Evolutionary conservation across 139 green algal species (phyloP).

Genomic region (Nannochloris sp.): DNA sequence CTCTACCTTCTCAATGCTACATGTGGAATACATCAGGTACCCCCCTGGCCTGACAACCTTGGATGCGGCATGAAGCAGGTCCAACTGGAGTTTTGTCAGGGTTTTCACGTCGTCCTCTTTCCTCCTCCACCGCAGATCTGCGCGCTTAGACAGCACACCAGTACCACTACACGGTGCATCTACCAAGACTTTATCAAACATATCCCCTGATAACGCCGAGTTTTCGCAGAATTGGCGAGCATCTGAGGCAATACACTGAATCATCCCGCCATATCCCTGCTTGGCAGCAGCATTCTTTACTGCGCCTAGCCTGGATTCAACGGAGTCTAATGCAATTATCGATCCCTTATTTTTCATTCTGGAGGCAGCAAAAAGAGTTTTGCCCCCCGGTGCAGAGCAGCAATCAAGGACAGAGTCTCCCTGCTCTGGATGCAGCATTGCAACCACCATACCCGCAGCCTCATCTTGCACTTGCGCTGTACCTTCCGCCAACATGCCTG

Average conservation of each 20-base stretch:
- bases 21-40: conserved; percentile 85
- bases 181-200: conserved; percentile 75
- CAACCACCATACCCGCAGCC: conserved; percentile 71
- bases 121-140: conserved; percentile 81
- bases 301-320: conserved; percentile 18
- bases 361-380: conserved; percentile 68
- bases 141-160: conserved; percentile 76
- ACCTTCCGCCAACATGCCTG: conserved; percentile 31
- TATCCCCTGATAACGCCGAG: not conserved
- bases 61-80: conserved; percentile 61
- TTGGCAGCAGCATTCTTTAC: conserved; percentile 21
- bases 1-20: conserved; percentile 56
- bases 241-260: conserved; percentile 2
- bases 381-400: conserved; percentile 83
- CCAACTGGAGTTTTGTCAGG: conserved; percentile 43
- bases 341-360: conserved; percentile 48
- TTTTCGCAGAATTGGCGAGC: conserved; percentile 6
- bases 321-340: conserved; percentile 47
- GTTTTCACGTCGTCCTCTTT: conserved; percentile 40
- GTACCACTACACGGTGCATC: conserved; percentile 84
- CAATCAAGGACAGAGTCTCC: conserved; percentile 75
- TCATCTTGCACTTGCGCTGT: conserved; percentile 66
- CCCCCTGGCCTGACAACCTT: conserved; percentile 64
- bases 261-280: not conserved
- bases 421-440: conserved; percentile 59